phyloP scores from a whole-genome alignment of 805 yeast species.

The Saccharomyces cerevisiae region DNA sequence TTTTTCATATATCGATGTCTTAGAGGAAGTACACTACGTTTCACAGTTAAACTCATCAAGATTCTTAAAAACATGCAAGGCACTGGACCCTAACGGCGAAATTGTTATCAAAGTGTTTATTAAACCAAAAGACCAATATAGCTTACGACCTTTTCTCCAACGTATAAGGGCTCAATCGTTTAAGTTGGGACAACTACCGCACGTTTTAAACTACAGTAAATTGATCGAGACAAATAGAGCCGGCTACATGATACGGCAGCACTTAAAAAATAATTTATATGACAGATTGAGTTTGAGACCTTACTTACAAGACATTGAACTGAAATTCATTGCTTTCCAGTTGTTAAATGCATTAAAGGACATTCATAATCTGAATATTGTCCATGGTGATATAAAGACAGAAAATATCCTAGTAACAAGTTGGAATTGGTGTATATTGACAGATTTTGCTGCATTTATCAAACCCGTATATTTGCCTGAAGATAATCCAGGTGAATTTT shows the following conservation, averaged over 20 bases:
- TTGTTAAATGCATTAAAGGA: slow-evolving; percentile 52
- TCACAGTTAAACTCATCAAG: slow-evolving; percentile 72
- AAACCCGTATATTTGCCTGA: slow-evolving; percentile 85
- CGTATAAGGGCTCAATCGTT: slow-evolving; percentile 29
- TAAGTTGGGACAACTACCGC: slow-evolving; percentile 43
- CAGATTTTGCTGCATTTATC: slow-evolving; percentile 69
- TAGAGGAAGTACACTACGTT: slow-evolving; percentile 66
- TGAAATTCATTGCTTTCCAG: slow-evolving; percentile 79
- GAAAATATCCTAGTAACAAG: slow-evolving; percentile 83
- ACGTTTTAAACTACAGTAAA: slow-evolving; percentile 62
- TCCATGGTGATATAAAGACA: slow-evolving; percentile 87
- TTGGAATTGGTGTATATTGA: slow-evolving; percentile 77
- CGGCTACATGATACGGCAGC: slow-evolving; percentile 80
- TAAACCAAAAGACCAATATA: slow-evolving; percentile 44
- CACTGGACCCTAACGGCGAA: slow-evolving; percentile 63
- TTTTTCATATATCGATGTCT: slow-evolving; percentile 78
- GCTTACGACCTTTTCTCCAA: slow-evolving; percentile 22
- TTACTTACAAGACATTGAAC: slow-evolving; percentile 71
- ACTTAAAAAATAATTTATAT: slow-evolving; percentile 68
- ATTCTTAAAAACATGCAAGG: slow-evolving; percentile 78
- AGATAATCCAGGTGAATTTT: slow-evolving; percentile 85
- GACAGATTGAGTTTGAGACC: slow-evolving; percentile 85
- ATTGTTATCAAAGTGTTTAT: slow-evolving; percentile 75
- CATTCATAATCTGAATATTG: slow-evolving; percentile 54
- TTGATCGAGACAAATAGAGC: slow-evolving; percentile 86